Conservation (phyloP, 1,284 basidiomycete genomes). For the Sphaerobolus stellatus region DNA sequence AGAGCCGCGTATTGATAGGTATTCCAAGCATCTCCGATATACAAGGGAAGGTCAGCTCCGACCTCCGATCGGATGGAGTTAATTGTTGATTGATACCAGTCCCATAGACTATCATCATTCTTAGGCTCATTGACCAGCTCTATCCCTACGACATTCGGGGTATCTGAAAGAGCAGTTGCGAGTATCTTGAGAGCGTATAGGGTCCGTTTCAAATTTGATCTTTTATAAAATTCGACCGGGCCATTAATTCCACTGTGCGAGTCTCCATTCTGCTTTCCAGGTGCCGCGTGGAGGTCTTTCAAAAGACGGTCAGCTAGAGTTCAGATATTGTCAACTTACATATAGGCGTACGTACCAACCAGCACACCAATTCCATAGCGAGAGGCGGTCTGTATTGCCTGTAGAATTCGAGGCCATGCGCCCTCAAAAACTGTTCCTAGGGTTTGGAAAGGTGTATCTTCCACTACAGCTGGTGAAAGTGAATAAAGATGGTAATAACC, state of each 20-base stretch:
- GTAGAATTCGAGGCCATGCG: slow-evolving; percentile 72
- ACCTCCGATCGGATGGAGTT: slow-evolving; percentile 48
- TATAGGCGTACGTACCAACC: slow-evolving; percentile 49
- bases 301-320: not conserved
- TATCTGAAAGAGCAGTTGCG: slow-evolving; percentile 36
- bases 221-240: slow-evolving; percentile 48
- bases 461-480: slow-evolving; percentile 58
- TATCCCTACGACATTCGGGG: slow-evolving; percentile 73
- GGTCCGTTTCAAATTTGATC: slow-evolving; percentile 57
- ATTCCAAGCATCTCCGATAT: slow-evolving; percentile 80
- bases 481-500: slow-evolving; percentile 75
- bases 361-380: slow-evolving; percentile 74
- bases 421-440: slow-evolving; percentile 61
- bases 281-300: slow-evolving; percentile 69
- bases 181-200: slow-evolving; percentile 48
- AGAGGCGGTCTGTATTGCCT: slow-evolving; percentile 64
- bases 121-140: slow-evolving; percentile 84
- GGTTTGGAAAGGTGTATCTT: slow-evolving; percentile 71
- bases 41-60: slow-evolving; percentile 62
- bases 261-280: slow-evolving; percentile 74
- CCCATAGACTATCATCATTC: slow-evolving; percentile 51
- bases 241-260: slow-evolving; percentile 62
- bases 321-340: too few relatives aligned
- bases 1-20: slow-evolving; percentile 65
- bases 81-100: slow-evolving; percentile 69